Evolutionary conservation across 495 filamentous ascomycete species (phyloP), one percentile per base, ranked within the genome.

Genomic region (Tuber aestivum): DNA sequence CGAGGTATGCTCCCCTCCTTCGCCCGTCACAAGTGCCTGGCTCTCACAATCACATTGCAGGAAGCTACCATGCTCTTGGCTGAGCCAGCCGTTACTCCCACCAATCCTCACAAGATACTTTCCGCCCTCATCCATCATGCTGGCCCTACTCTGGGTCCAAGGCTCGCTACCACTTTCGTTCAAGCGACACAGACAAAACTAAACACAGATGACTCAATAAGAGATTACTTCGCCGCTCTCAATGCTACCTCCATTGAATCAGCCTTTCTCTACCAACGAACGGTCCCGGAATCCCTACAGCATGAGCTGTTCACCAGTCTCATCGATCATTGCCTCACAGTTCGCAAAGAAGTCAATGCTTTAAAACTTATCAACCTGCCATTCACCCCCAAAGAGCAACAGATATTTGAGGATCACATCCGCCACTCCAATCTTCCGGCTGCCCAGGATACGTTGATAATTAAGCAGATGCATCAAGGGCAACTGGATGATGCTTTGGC

Each of bases 381-480:
- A n/a, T 79, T 83, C 40, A 76, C 50, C 56, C 35, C 45, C 1
- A 76, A 81, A 14, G 81, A 83, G 42, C 76, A 83, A 48, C 40
- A 45, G 20, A 42, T 77, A 20, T 78, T 83, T 56, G 81, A 78
- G 72, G 72, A 70, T 41, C 70, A 74, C 45, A 32, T 83, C 12
- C 70, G 68, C 42, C 44, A 71, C 48, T 75, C 69, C 65, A 74
- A 70, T 35, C 69, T 70, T 44, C 70, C 75, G 50, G n/a, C 75
- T 37, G 81, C 81, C 14, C 82, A 75, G 71, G 81, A 83, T 74
- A 81, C 81, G 0, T 75, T 83, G 68, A 75, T 83, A 77, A 72
- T 81, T 16, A 74, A 73, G 41, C 71, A 77, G 73, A 75, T 81
- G 76, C 81, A 83, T 70, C 77, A 73, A 12, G 81, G 81, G 7